Conservation (phyloP, 345 rosid species). For the Hibiscus mutabilis region DNA sequence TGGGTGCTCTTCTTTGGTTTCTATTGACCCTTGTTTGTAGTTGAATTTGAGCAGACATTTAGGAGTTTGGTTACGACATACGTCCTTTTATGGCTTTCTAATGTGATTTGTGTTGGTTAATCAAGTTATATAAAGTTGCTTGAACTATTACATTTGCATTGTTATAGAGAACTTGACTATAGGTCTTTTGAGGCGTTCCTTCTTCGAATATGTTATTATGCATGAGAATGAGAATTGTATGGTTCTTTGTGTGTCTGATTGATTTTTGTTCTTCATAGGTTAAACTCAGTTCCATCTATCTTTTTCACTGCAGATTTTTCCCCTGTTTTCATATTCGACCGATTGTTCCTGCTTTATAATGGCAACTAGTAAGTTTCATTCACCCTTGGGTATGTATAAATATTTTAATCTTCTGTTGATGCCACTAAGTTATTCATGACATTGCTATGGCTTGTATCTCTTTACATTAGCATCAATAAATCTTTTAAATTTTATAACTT, state of each 20-base stretch:
- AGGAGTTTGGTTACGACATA: not conserved
- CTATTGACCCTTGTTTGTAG: not conserved
- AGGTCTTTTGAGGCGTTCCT: not conserved
- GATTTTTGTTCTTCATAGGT: not conserved
- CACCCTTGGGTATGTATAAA: not conserved
- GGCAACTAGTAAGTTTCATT: slow-evolving; percentile 12
- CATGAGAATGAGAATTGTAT: not conserved
- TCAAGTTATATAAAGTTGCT: not conserved
- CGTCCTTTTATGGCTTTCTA: not conserved
- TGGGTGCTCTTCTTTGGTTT: not conserved
- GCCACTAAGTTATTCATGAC: not conserved
- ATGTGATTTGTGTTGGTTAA: not conserved
- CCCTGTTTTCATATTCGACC: not conserved
- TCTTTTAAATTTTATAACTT: not conserved
- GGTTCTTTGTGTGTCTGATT: not conserved
- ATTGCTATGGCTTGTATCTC: not conserved
- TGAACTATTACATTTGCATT: not conserved
- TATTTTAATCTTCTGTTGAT: not conserved
- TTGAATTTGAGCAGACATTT: not conserved
- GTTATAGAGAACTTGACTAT: not conserved
- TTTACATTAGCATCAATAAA: no score
- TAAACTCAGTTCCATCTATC: not conserved
- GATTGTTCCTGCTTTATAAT: not conserved
- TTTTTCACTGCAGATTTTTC: not conserved
- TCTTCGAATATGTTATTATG: not conserved